Evolutionary conservation across 345 rosid species (phyloP).

Genomic region (Camelina laxa): DNA sequence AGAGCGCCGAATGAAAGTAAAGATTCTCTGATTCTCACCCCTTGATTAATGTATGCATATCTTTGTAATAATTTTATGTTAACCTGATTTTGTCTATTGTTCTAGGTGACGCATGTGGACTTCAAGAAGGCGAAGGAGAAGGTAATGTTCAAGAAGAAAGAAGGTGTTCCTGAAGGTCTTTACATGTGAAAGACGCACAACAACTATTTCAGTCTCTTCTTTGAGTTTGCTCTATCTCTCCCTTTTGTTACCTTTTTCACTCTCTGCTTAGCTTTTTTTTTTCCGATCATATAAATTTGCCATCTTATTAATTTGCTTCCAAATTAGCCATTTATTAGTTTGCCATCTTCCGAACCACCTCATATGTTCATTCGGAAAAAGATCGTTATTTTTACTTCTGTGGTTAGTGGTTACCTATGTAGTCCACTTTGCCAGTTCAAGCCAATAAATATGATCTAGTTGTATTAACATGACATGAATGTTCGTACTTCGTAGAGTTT

Average conservation of each 20-base stretch:
- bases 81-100: not conserved
- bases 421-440: not conserved
- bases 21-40: not conserved
- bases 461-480: not conserved
- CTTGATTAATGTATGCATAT: not conserved
- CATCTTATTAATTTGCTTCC: not conserved
- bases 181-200: constrained; percentile 56
- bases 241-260: not conserved
- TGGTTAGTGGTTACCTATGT: no score
- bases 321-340: not conserved
- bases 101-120: constrained; percentile 80
- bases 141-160: constrained; percentile 99
- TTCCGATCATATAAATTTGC: not conserved
- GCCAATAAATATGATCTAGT: not conserved
- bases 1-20: constrained; percentile 97
- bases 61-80: not conserved
- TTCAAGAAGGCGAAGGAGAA: constrained; percentile 97
- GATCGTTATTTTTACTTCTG: not conserved
- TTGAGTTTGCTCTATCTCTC: constrained; percentile 18
- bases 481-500: no score
- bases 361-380: not conserved
- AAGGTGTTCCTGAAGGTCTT: constrained; percentile 98
- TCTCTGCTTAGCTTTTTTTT: not conserved
- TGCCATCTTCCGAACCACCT: not conserved
- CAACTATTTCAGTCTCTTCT: not conserved